Conservation (phyloP, 2,329 filamentous ascomycete genomes). For the Lachnellula occidentalis region DNA sequence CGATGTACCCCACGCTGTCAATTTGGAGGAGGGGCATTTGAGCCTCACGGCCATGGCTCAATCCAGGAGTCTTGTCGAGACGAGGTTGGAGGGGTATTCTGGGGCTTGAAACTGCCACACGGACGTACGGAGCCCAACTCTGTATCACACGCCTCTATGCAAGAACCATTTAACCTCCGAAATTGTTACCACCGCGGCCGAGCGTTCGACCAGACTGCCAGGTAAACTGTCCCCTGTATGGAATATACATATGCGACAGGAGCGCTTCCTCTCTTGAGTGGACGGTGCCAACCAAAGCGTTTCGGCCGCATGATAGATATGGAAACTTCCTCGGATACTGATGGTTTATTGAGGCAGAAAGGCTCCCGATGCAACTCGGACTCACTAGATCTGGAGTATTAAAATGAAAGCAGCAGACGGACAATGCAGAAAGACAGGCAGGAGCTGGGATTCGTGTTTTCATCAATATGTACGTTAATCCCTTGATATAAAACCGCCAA, state of each 20-base stretch:
- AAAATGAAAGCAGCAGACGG: background rate
- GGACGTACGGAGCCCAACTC: constrained; percentile 3
- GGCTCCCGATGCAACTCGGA: background rate
- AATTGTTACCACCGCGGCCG: constrained; percentile 1
- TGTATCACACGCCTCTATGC: background rate
- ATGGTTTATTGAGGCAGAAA: background rate
- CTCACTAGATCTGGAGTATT: background rate
- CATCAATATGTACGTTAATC: background rate
- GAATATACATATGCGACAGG: background rate
- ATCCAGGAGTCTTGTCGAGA: background rate
- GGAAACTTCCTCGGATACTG: background rate
- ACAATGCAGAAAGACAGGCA: background rate
- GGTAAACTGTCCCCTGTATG: background rate
- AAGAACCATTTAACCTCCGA: background rate
- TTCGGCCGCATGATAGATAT: constrained; percentile 6
- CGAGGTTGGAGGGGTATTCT: background rate
- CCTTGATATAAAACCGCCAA: no score
- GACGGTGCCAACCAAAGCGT: background rate
- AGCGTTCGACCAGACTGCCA: background rate
- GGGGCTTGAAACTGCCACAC: background rate
- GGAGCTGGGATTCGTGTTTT: background rate
- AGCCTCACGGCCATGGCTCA: constrained; percentile 1
- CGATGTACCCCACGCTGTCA: constrained; percentile 4
- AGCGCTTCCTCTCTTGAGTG: background rate
- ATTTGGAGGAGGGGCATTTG: background rate